Evolutionary conservation across 352 stramenopile genomes (phyloP).

Genomic region (Phytophthora macrochlamydospora): DNA sequence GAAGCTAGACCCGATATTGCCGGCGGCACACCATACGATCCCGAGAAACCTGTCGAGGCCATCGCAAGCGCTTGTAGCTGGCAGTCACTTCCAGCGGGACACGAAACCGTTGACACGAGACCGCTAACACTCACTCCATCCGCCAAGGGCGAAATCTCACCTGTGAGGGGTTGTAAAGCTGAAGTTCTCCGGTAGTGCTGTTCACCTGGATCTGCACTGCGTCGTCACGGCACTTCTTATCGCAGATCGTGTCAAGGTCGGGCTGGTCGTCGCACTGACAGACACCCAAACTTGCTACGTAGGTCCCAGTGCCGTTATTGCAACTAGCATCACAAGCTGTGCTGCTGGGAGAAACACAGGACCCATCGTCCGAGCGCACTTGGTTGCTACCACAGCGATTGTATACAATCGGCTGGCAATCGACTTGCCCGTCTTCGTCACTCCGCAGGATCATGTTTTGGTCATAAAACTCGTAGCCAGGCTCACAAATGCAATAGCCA

Average conservation of each 20-base stretch:
- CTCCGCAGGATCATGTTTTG: constrained; percentile 79
- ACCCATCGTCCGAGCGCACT: constrained; percentile 75
- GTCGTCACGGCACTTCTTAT: constrained; percentile 70
- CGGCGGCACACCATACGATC: constrained; percentile 62
- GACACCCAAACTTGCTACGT: constrained; percentile 79
- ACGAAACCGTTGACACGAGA: constrained; percentile 66
- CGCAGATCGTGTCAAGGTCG: constrained; percentile 81
- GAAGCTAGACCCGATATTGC: constrained; percentile 10
- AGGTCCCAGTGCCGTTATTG: constrained; percentile 70
- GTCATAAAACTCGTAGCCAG: constrained; percentile 93
- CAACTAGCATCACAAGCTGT: constrained; percentile 64
- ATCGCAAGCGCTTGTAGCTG: constrained; percentile 66
- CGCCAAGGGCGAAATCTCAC: constrained; percentile 19
- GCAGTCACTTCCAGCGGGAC: constrained; percentile 32
- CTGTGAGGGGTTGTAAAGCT: constrained; percentile 67
- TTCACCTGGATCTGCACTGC: constrained; percentile 66
- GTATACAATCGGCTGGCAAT: constrained; percentile 94
- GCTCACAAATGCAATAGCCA: constrained; percentile 91
- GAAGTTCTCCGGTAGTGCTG: constrained; percentile 51
- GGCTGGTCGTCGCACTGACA: constrained; percentile 86
- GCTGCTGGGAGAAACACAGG: constrained; percentile 54
- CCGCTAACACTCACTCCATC: constrained; percentile 17
- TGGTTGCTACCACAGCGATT: constrained; percentile 76
- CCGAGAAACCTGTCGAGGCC: constrained; percentile 54
- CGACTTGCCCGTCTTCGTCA: constrained; percentile 84